These are phyloP conservation scores for Kwoniella mangroviensis DNA, from an alignment of 768 basidiomycete species.

Conservation along the genomic window DNA sequence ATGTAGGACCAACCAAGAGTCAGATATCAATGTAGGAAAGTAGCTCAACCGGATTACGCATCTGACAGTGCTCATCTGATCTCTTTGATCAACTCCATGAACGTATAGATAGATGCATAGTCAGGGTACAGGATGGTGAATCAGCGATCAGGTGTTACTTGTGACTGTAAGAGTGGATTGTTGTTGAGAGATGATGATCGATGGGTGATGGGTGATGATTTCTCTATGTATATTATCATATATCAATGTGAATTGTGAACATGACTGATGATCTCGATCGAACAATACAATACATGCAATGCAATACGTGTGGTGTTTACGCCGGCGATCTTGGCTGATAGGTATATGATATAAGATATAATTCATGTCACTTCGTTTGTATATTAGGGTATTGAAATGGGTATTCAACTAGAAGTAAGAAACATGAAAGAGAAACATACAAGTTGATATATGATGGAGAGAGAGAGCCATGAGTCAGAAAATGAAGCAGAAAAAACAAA, in stretches of 20 bases:
- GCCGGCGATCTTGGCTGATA: no score
- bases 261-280: not conserved
- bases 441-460: not conserved
- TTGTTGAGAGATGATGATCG: not conserved
- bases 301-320: not conserved
- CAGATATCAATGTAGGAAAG: constrained; percentile 77
- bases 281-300: not conserved
- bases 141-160: no score
- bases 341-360: not conserved
- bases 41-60: constrained; percentile 69
- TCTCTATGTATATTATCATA: not conserved
- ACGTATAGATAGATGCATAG: constrained; percentile 6
- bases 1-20: constrained; percentile 77
- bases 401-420: not conserved
- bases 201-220: not conserved
- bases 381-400: not conserved
- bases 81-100: constrained; percentile 63
- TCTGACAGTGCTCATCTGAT: constrained; percentile 68
- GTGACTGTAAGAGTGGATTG: no score
- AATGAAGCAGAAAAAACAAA: no score
- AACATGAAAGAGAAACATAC: not conserved
- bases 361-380: constrained; percentile 5
- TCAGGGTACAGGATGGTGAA: not conserved
- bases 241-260: not conserved
- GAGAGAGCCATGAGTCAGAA: no score